A percentile compares a stretch with the other conserved stretches of the same genome.
Conservation (phyloP, 495 filamentous ascomycete genomes). For the Extremus antarcticus region DNA sequence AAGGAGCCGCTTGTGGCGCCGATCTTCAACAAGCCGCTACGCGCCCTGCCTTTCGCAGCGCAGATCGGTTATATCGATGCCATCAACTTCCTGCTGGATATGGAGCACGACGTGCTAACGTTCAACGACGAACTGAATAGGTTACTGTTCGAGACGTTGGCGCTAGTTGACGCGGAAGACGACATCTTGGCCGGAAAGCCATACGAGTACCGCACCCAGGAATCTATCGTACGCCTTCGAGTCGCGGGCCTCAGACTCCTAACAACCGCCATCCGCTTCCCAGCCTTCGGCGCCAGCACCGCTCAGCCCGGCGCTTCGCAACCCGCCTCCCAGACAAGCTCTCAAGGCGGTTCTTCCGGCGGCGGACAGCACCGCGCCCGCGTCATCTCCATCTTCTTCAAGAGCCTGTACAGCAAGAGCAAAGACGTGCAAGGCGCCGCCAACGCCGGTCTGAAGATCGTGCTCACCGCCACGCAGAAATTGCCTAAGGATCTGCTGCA, state of each 20-base stretch:
- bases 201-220: constrained; percentile 77
- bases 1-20: constrained; percentile 75
- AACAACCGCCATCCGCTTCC: constrained; percentile 82
- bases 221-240: constrained; percentile 80
- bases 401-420: constrained; percentile 84
- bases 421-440: constrained; percentile 88
- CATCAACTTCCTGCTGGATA: constrained; percentile 79
- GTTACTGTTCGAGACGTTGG: constrained; percentile 82
- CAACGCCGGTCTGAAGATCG: constrained; percentile 72
- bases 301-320: constrained; percentile 1
- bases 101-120: constrained; percentile 73
- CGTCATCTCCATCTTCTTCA: constrained; percentile 95
- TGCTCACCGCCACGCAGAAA: constrained; percentile 79
- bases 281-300: constrained; percentile 64
- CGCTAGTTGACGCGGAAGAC: constrained; percentile 85
- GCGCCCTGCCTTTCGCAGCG: constrained; percentile 79
- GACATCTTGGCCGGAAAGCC: constrained; percentile 76
- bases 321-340: too few relatives aligned
- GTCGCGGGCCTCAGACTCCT: constrained; percentile 89
- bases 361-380: constrained; percentile 61
- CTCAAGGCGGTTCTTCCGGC: neutral
- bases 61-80: constrained; percentile 98
- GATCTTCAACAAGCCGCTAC: constrained; percentile 88
- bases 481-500: constrained; percentile 92
- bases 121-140: constrained; percentile 87